Percentiles rank a stretch among this genome's conserved stretches.
Conservation (phyloP, 176 grass and related monocot genomes). For the Oryza meridionalis region DNA sequence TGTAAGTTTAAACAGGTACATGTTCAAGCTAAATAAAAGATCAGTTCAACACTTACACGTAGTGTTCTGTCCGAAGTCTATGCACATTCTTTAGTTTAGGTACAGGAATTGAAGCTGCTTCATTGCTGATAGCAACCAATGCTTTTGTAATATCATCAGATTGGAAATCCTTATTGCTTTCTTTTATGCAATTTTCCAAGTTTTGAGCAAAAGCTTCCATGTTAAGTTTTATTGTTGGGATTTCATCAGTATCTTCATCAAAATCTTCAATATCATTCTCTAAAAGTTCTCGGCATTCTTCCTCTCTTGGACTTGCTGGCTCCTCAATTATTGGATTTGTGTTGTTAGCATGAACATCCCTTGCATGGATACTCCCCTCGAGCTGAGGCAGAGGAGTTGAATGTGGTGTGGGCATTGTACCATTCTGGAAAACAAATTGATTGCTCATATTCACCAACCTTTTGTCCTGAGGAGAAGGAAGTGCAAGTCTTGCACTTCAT, state of each 20-base stretch:
- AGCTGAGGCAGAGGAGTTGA: slow-evolving; percentile 36
- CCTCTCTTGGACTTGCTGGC: slow-evolving; percentile 71
- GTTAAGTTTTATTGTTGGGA: slow-evolving; percentile 88
- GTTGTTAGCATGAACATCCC: slow-evolving; percentile 41
- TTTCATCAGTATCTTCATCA: slow-evolving; percentile 71
- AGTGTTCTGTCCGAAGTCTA: slow-evolving; percentile 86
- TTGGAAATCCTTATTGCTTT: slow-evolving; percentile 61
- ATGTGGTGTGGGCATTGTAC: slow-evolving; percentile 28
- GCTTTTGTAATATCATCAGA: slow-evolving; percentile 84
- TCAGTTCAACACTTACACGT: slow-evolving; percentile 62
- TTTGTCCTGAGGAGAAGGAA: slow-evolving; percentile 75
- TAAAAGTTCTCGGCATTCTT: slow-evolving; percentile 41
- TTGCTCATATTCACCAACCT: slow-evolving; percentile 46
- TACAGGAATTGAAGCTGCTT: slow-evolving; percentile 83
- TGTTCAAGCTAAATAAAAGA: slow-evolving; percentile 11
- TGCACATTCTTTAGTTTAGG: slow-evolving; percentile 84
- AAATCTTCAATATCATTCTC: slow-evolving; percentile 75
- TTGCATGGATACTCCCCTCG: slow-evolving; percentile 40
- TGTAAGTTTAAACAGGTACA: slow-evolving; percentile 29
- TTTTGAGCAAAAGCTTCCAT: slow-evolving; percentile 77
- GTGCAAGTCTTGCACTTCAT: slow-evolving; percentile 74
- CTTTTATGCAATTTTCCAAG: slow-evolving; percentile 69
- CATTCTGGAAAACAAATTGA: slow-evolving; percentile 46
- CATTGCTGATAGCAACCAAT: slow-evolving; percentile 67
- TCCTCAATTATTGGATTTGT: slow-evolving; percentile 92